phyloP scores from a whole-genome alignment of 2,329 filamentous ascomycete species.

The Ceratocystis ficicola region DNA sequence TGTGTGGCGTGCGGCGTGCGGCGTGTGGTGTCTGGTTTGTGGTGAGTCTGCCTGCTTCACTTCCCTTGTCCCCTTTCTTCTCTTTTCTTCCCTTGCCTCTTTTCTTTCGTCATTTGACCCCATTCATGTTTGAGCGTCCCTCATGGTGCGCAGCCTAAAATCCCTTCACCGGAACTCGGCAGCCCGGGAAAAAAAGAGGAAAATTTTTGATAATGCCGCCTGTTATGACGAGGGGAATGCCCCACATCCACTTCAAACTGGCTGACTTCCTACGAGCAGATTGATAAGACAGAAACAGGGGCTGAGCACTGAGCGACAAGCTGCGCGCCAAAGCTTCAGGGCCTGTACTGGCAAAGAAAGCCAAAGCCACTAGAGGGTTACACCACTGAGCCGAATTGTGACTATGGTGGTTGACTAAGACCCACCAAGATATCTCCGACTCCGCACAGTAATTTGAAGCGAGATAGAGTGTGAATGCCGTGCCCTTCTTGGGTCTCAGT shows the following conservation, averaged over 20 bases:
- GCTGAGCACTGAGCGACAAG: not conserved
- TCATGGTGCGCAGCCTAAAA: too few relatives aligned
- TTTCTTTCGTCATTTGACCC: too few relatives aligned
- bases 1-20: too few relatives aligned
- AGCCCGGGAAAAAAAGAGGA: not conserved
- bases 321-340: not conserved
- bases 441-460: not conserved
- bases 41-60: too few relatives aligned
- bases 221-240: not conserved
- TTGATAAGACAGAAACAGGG: slow-evolving; percentile 10
- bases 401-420: not conserved
- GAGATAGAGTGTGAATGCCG: not conserved
- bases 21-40: too few relatives aligned
- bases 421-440: slow-evolving; percentile 7
- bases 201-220: slow-evolving; percentile 5
- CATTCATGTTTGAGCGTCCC: too few relatives aligned
- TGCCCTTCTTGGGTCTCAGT: not conserved
- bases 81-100: not conserved
- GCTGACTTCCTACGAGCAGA: slow-evolving; percentile 9
- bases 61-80: not conserved
- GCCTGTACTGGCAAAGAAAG: not conserved
- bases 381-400: slow-evolving; percentile 1
- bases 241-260: not conserved
- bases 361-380: not conserved
- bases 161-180: not conserved